Conservation (phyloP, 148 eudicot species). For the Rhododendron simsii region DNA sequence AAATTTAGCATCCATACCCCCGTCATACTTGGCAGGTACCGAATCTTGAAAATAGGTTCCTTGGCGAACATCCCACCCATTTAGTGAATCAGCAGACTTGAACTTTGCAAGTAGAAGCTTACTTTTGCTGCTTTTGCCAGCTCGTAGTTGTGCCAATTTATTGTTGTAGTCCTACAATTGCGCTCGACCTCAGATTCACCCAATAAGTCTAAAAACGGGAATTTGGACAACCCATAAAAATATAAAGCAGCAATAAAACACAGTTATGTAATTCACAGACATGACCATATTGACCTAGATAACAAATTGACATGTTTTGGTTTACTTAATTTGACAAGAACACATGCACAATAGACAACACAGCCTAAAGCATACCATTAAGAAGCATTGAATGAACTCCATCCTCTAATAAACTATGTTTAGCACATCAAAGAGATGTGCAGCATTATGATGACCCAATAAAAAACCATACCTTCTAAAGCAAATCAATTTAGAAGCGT, state of each 20-base stretch:
- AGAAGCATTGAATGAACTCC: neutral
- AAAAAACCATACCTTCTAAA: neutral
- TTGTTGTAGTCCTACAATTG: conserved; percentile 81
- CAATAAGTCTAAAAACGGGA: neutral
- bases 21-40: conserved; percentile 77
- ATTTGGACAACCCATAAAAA: neutral
- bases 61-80: conserved; percentile 80
- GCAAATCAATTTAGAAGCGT: neutral
- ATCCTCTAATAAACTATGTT: neutral
- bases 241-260: neutral
- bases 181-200: conserved; percentile 5
- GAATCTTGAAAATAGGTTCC: conserved; percentile 91
- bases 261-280: neutral
- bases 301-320: neutral
- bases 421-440: neutral
- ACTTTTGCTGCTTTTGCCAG: conserved; percentile 98
- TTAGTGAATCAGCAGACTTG: conserved; percentile 61
- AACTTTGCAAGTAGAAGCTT: conserved; percentile 86
- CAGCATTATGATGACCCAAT: neutral
- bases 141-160: conserved; percentile 80
- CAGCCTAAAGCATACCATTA: neutral
- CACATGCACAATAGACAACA: neutral
- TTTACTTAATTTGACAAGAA: neutral
- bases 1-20: conserved; percentile 87
- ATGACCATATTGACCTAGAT: neutral